Evolutionary conservation across 2,329 filamentous ascomycete genomes (phyloP).

Genomic region (Cyanodermella asteris): DNA sequence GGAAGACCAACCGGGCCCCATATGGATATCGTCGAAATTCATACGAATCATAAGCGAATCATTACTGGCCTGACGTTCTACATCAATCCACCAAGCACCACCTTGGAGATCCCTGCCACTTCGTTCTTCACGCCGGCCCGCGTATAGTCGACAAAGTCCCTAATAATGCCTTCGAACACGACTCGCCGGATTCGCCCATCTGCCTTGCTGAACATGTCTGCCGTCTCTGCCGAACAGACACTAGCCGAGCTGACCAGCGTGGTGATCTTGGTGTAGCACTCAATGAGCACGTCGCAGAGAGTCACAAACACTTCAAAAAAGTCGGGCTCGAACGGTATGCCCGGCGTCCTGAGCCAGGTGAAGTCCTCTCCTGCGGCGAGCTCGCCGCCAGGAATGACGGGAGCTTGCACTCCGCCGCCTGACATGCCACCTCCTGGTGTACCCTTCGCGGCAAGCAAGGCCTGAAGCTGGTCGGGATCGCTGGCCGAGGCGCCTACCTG

Average conservation of each 20-base stretch:
- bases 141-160: constrained; percentile 83
- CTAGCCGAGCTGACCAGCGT: constrained; percentile 53
- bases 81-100: constrained; percentile 75
- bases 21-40: too few species aligned
- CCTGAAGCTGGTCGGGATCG: constrained; percentile 26
- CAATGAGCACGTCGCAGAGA: constrained; percentile 83
- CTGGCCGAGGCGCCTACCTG: constrained; percentile 17
- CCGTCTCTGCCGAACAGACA: constrained; percentile 46
- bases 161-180: constrained; percentile 64
- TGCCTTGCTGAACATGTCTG: constrained; percentile 74
- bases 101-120: constrained; percentile 64
- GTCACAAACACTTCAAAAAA: constrained; percentile 95
- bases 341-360: constrained; percentile 69
- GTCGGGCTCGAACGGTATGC: constrained; percentile 84
- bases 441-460: constrained; percentile 16
- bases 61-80: constrained; percentile 12
- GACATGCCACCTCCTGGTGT: too few species aligned
- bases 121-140: constrained; percentile 56
- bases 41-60: neutral
- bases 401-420: constrained; percentile 16
- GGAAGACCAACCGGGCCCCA: neutral
- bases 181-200: constrained; percentile 74
- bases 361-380: constrained; percentile 71
- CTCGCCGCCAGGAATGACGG: constrained; percentile 16
- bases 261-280: constrained; percentile 66